Conservation (phyloP, 805 yeast species). For the Candida germanica region DNA sequence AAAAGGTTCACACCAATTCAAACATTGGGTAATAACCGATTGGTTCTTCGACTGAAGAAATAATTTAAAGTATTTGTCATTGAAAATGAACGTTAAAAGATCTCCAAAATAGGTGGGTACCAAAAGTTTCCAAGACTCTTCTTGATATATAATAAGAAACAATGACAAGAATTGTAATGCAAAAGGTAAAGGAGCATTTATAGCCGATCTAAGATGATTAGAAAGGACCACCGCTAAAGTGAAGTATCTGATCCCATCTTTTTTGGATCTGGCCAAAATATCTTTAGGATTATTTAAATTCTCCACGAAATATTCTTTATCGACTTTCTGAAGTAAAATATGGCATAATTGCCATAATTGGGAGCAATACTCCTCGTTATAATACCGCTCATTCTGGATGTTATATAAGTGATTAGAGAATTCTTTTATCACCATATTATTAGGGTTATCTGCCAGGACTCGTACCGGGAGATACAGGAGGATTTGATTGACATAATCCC, state of each 20-base stretch:
- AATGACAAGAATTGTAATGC: constrained; percentile 51
- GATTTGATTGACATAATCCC: background rate
- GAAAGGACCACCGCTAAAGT: constrained; percentile 40
- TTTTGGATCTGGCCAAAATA: constrained; percentile 26
- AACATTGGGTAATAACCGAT: constrained; percentile 51
- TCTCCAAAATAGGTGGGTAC: constrained; percentile 54
- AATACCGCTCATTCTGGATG: constrained; percentile 52
- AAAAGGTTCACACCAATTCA: constrained; percentile 44
- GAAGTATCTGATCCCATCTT: constrained; percentile 29
- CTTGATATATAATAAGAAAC: constrained; percentile 41
- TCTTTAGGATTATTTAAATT: constrained; percentile 27
- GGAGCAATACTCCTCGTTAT: constrained; percentile 38
- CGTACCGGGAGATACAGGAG: background rate
- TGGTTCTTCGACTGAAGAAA: constrained; percentile 29
- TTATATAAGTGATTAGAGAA: constrained; percentile 47
- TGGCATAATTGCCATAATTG: constrained; percentile 47
- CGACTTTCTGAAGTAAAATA: constrained; percentile 34
- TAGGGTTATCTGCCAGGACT: constrained; percentile 5
- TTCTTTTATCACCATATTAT: constrained; percentile 49
- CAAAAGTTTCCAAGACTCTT: constrained; percentile 53
- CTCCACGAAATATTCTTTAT: constrained; percentile 30
- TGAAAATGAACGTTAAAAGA: constrained; percentile 57
- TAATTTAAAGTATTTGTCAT: constrained; percentile 47
- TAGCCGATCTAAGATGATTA: constrained; percentile 50
- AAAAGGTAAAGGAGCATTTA: constrained; percentile 50